Conservation (phyloP, 225 moss, liverwort and hornwort genomes). For the Sphagnum contortum region DNA sequence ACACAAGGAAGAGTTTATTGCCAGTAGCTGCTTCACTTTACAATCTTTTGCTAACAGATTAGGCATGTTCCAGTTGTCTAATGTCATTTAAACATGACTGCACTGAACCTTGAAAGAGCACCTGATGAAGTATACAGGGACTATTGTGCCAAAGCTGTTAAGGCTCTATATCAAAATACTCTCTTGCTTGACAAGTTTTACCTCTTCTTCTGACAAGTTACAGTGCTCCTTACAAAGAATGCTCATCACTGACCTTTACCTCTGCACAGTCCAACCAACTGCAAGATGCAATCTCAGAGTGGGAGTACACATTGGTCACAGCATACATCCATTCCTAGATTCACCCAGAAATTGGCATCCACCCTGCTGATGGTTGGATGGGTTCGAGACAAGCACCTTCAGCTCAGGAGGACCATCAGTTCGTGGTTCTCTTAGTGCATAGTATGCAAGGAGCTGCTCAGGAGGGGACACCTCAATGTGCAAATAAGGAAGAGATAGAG, state of each 20-base stretch:
- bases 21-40: too few relatives aligned
- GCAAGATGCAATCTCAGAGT: constrained; percentile 1
- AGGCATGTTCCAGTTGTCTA: too few relatives aligned
- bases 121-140: too few relatives aligned
- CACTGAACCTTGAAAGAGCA: too few relatives aligned
- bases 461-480: constrained; percentile 47
- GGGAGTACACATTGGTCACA: not conserved
- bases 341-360: constrained; percentile 4
- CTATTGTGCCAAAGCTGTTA: too few relatives aligned
- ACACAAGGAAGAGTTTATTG: too few relatives aligned
- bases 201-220: too few relatives aligned
- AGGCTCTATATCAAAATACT: too few relatives aligned
- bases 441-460: constrained; percentile 44
- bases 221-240: not conserved
- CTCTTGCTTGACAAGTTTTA: too few relatives aligned
- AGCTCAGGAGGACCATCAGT: constrained; percentile 59
- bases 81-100: too few relatives aligned
- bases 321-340: constrained; percentile 5
- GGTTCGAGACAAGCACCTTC: constrained; percentile 15
- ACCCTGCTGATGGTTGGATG: constrained; percentile 3
- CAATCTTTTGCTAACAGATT: too few relatives aligned
- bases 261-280: constrained; percentile 6
- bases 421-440: constrained; percentile 55
- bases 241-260: constrained; percentile 1
- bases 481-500: constrained; percentile 31